Percentiles rank a stretch among this genome's conserved stretches.
phyloP scores from a whole-genome alignment of 1,139 yeast genomes.

The Meyerozyma carpophila region DNA sequence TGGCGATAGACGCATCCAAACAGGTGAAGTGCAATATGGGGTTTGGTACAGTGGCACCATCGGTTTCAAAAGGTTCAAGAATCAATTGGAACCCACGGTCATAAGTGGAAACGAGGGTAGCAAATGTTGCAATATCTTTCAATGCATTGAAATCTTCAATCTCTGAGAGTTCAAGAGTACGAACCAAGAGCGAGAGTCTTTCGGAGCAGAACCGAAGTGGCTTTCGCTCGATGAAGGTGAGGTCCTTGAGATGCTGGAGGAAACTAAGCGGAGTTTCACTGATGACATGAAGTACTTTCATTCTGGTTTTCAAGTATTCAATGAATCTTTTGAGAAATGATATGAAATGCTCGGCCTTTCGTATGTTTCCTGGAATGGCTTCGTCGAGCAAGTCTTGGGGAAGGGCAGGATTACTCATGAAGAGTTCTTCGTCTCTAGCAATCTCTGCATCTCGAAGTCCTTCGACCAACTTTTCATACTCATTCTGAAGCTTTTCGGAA shows the following conservation, averaged over 20 bases:
- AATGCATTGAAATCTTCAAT: conserved; percentile 90
- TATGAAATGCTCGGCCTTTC: conserved; percentile 95
- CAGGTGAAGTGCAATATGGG: conserved; percentile 95
- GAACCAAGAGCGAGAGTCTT: conserved; percentile 76
- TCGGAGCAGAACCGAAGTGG: conserved; percentile 92
- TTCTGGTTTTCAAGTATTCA: conserved; percentile 91
- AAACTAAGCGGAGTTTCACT: conserved; percentile 95
- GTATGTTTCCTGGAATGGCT: conserved; percentile 94
- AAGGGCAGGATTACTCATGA: conserved; percentile 83
- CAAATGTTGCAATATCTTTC: conserved; percentile 95
- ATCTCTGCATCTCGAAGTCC: conserved; percentile 79
- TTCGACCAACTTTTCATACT: conserved; percentile 84
- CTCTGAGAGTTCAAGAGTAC: conserved; percentile 82
- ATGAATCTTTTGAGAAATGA: conserved; percentile 88
- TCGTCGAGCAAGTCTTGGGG: conserved; percentile 83
- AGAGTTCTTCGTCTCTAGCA: conserved; percentile 69
- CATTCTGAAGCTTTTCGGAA: conserved; percentile 78
- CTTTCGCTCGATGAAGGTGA: conserved; percentile 87
- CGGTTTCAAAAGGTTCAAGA: conserved; percentile 94
- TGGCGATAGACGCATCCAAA: conserved; percentile 95
- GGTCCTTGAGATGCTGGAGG: conserved; percentile 83
- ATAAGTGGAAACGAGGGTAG: conserved; percentile 90
- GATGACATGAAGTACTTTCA: conserved; percentile 95
- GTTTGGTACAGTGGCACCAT: conserved; percentile 95
- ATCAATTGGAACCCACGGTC: conserved; percentile 89